Evolutionary conservation across 2,329 filamentous ascomycete genomes (phyloP), one percentile per base, ranked within the genome.

Genomic region (Cryphonectria radicalis): DNA sequence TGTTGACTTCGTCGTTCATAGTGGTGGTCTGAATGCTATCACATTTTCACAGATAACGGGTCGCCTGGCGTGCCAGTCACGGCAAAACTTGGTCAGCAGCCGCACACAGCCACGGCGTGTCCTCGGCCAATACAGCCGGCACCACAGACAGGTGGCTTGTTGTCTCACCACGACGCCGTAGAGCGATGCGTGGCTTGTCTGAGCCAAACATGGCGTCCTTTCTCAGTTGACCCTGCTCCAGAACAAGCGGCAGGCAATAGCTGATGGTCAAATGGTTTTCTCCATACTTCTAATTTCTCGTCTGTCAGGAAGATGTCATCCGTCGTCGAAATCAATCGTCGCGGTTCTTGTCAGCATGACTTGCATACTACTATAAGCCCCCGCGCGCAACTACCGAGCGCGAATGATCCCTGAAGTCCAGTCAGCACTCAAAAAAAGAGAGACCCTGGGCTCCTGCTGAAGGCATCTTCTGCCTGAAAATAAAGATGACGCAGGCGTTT

Each of bases 351-450:
- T 46, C 25, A 46, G 40, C 55, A 32, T 50, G 43, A 25, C 50
- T 50, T 28, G n/a, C 32, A 35, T 22, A 59, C 14, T 25, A 40
- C 37, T 7, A 11, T 40, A 57, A 57, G 53, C 53, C 55, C 5
- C 53, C 22, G 28, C 28, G 11, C 55, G 25, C 55, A 59, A 55
- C 17, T 37, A 53, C 42, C 37, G 28, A 43, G 17, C 25, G 28
- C 42, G 6, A 59, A 19, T 13, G 5, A 32, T 35, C 55, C 53
- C 17, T 32, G 50, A 50, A 37, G 8, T 63, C 11, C 66, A 50
- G 53, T 66, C 53, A 71, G 70, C 66, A 71, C 66, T n/a, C 32
- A 53, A 71, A 63, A 53, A 69, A 63, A 53, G n/a, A 8, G 50
- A 62, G 66, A 43, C n/a, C 40, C 22, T 50, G 19, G 1, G 46